Percentiles rank a stretch among this genome's conserved stretches.
Evolutionary conservation across 73 alveolate species (phyloP).

Genomic region (Blepharisma japonicum): DNA sequence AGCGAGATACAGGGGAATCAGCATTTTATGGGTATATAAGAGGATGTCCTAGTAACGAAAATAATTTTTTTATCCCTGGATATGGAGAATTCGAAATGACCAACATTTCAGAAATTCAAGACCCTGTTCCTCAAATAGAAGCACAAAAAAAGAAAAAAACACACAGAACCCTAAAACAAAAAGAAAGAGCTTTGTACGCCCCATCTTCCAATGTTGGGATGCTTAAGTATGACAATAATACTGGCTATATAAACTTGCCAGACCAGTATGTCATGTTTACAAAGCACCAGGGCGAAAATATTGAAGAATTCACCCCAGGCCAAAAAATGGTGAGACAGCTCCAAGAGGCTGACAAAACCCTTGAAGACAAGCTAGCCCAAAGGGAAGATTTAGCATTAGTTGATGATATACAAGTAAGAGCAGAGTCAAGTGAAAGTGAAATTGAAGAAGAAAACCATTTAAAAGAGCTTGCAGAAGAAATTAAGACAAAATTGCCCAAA

Average conservation of each 20-base stretch:
- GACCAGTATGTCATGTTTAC: constrained; percentile 90
- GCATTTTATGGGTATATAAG: constrained; percentile 91
- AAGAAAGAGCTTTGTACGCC: constrained; percentile 93
- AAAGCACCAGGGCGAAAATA: constrained; percentile 79
- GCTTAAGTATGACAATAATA: constrained; percentile 84
- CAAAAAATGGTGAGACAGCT: constrained; percentile 81
- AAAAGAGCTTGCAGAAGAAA: constrained; percentile 32
- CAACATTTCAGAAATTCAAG: constrained; percentile 57
- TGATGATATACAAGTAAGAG: background rate
- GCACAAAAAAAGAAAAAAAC: constrained; percentile 66
- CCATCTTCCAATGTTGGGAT: constrained; percentile 93
- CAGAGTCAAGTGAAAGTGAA: constrained; percentile 16
- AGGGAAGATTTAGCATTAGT: constrained; percentile 31
- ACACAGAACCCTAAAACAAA: constrained; percentile 88
- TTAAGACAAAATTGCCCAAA: constrained; percentile 3
- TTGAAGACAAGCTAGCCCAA: constrained; percentile 48
- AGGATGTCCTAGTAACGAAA: constrained; percentile 83
- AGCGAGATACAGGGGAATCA: constrained; percentile 45
- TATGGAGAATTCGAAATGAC: constrained; percentile 77
- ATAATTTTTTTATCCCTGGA: constrained; percentile 32
- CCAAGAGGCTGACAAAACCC: constrained; percentile 58
- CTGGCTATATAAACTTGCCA: constrained; percentile 95
- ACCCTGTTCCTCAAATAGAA: constrained; percentile 75
- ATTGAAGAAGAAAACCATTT: constrained; percentile 35
- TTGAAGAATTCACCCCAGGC: constrained; percentile 48